These are phyloP conservation scores for Penicillium sp. DNA, from an alignment of 2,329 filamentous ascomycete genomes.

Conservation along the genomic window DNA sequence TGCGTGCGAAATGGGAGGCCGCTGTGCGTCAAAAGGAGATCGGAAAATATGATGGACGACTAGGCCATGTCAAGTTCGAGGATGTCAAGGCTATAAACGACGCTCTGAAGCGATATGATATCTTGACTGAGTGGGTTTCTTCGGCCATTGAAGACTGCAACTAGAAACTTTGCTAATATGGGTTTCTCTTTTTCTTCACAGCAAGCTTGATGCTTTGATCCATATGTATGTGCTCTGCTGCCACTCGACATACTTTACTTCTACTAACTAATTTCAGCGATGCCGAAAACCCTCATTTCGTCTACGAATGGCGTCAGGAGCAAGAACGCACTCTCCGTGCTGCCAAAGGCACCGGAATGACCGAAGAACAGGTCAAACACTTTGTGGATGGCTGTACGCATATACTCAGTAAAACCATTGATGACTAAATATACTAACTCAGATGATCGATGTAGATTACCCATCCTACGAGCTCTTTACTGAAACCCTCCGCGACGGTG, in stretches of 20 bases:
- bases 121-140: conserved; percentile 52
- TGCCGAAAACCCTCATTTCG: conserved; percentile 69
- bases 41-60: conserved; percentile 50
- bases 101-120: conserved; percentile 58
- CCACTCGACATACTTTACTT: neutral
- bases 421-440: neutral
- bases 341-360: conserved; percentile 74
- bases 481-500: conserved; percentile 58
- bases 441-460: conserved; percentile 50
- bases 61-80: conserved; percentile 56
- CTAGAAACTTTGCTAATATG: conserved; percentile 14
- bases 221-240: conserved; percentile 53
- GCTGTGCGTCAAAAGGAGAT: conserved; percentile 50
- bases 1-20: conserved; percentile 55
- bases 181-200: conserved; percentile 22
- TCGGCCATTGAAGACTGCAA: neutral
- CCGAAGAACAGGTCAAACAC: conserved; percentile 70
- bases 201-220: conserved; percentile 61
- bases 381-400: conserved; percentile 69
- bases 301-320: conserved; percentile 81
- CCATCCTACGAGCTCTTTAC: conserved; percentile 71
- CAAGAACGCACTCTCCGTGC: conserved; percentile 72
- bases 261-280: conserved; percentile 48
- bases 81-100: conserved; percentile 61
- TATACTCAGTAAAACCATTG: conserved; percentile 3